Conservation (phyloP, 768 basidiomycete species). For the Russula foetens region DNA sequence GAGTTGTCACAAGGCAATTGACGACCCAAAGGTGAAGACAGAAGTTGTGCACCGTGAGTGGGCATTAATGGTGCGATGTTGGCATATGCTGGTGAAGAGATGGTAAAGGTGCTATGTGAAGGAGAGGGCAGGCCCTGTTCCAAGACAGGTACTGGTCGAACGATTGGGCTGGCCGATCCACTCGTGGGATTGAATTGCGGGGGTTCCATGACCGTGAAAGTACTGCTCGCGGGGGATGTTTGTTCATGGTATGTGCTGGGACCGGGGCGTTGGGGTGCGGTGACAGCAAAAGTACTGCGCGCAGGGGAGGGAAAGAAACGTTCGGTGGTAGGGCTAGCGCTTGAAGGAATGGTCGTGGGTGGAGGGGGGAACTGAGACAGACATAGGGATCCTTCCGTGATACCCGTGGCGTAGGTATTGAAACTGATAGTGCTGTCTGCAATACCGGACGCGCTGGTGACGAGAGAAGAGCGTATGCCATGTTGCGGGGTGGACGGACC, state of each 20-base stretch:
- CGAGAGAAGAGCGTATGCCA: conserved; percentile 34
- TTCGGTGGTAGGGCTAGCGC: conserved; percentile 27
- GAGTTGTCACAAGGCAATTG: neutral
- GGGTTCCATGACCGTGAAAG: neutral
- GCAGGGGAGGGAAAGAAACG: conserved; percentile 22
- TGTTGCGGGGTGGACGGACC: conserved; percentile 22
- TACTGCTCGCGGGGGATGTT: conserved; percentile 14
- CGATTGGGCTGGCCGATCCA: neutral
- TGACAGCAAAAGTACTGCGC: conserved; percentile 6
- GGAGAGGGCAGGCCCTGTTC: conserved; percentile 2
- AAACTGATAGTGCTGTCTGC: conserved; percentile 51
- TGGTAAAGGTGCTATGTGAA: neutral
- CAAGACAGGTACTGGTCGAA: neutral
- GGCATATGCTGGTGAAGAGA: neutral
- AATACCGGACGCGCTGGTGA: conserved; percentile 48
- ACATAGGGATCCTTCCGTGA: conserved; percentile 28
- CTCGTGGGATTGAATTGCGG: conserved; percentile 23
- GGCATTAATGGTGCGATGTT: neutral
- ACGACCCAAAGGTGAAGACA: neutral
- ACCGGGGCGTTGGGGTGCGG: conserved; percentile 21
- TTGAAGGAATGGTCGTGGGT: conserved; percentile 32
- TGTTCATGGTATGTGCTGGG: conserved; percentile 24
- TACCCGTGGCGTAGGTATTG: conserved; percentile 25
- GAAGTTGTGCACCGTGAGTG: neutral
- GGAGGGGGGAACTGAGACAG: conserved; percentile 48